phyloP scores from a whole-genome alignment of 495 filamentous ascomycete species.

The Tetracladium marchalianum region DNA sequence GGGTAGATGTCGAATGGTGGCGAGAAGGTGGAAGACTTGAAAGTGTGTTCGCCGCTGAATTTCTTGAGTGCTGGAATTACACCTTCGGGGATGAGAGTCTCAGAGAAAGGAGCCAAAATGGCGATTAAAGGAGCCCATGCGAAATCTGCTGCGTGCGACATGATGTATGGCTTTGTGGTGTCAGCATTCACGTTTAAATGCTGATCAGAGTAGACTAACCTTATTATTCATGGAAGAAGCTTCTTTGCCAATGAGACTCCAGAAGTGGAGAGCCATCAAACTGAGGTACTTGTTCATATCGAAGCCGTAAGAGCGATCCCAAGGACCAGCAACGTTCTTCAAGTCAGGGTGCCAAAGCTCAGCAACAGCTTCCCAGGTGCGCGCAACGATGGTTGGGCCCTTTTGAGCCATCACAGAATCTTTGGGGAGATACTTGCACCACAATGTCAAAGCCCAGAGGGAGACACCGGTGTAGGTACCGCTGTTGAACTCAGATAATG shows the following conservation, averaged over 20 bases:
- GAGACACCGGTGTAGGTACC: constrained; percentile 35
- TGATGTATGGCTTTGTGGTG: constrained; percentile 13
- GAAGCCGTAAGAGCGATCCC: constrained; percentile 34
- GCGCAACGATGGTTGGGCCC: constrained; percentile 20
- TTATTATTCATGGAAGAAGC: constrained; percentile 12
- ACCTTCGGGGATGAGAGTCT: constrained; percentile 16
- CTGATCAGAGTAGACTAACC: neutral
- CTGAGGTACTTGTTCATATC: constrained; percentile 33
- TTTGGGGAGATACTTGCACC: constrained; percentile 27
- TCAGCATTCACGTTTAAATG: neutral
- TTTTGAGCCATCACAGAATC: constrained; percentile 24
- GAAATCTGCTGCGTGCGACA: constrained; percentile 32
- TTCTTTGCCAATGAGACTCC: constrained; percentile 27
- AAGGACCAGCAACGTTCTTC: constrained; percentile 32
- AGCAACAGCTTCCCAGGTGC: constrained; percentile 25
- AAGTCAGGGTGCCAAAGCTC: constrained; percentile 28
- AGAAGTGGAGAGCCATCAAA: constrained; percentile 28
- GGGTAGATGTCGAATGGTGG: constrained; percentile 31
- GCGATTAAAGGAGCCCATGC: constrained; percentile 28
- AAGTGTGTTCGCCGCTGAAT: constrained; percentile 29
- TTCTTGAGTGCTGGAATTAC: constrained; percentile 17
- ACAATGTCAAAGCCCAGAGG: constrained; percentile 31
- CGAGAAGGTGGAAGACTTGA: constrained; percentile 25
- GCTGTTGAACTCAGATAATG: constrained; percentile 33
- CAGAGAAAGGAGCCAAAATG: constrained; percentile 21